Evolutionary conservation across 1,284 basidiomycete genomes (phyloP).

Genomic region (Tilletia setariae): DNA sequence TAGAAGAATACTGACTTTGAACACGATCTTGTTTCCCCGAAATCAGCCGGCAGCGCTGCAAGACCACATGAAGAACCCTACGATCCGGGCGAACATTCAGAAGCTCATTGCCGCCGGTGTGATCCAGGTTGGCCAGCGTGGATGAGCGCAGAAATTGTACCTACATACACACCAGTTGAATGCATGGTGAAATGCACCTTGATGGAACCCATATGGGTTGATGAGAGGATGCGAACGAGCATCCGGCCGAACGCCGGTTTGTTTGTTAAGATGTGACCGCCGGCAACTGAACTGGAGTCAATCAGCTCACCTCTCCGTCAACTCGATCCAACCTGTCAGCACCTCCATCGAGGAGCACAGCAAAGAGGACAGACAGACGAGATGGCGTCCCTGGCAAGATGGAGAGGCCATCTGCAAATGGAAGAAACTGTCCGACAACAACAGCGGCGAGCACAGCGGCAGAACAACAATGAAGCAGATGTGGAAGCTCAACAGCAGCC

Average conservation of each 20-base stretch:
- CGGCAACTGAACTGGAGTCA: too few relatives aligned
- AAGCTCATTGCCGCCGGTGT: slow-evolving; percentile 92
- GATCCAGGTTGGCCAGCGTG: slow-evolving; percentile 60
- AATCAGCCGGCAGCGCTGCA: slow-evolving; percentile 76
- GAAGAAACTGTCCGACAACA: not conserved
- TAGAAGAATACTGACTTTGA: not conserved
- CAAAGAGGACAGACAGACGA: not conserved
- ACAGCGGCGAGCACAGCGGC: not conserved
- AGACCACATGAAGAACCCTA: slow-evolving; percentile 89
- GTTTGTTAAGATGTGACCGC: too few relatives aligned
- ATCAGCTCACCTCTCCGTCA: too few relatives aligned
- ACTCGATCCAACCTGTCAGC: too few relatives aligned
- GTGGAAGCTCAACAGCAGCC: not conserved
- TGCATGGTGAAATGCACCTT: too few relatives aligned
- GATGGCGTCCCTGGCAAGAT: too few relatives aligned
- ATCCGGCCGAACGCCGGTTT: too few relatives aligned
- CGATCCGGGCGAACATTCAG: slow-evolving; percentile 77
- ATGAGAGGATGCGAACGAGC: too few relatives aligned
- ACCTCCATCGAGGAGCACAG: not conserved
- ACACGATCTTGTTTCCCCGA: not conserved
- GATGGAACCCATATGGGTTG: too few relatives aligned
- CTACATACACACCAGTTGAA: too few relatives aligned
- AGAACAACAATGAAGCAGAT: not conserved
- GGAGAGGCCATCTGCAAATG: too few relatives aligned
- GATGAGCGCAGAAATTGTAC: not conserved